phyloP scores from a whole-genome alignment of 176 grass and related monocot genomes.

The Cenchrus fungigraminus region DNA sequence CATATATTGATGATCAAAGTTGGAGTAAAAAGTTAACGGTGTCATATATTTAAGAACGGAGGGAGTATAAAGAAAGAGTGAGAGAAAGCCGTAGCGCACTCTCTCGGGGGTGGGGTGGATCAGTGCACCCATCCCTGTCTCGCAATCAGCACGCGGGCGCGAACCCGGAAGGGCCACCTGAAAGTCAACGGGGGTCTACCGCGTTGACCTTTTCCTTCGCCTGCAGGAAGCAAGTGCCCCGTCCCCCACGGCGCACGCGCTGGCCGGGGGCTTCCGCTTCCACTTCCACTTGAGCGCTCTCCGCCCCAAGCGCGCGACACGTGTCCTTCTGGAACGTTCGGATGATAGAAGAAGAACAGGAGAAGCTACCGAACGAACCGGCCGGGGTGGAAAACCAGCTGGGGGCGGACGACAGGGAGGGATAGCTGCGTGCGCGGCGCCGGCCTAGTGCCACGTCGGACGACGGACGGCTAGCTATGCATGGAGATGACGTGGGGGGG shows the following conservation, averaged over 20 bases:
- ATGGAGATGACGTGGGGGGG: not conserved
- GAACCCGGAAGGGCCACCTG: not conserved
- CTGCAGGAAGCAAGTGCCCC: no score
- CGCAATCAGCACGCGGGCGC: not conserved
- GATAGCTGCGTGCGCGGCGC: not conserved
- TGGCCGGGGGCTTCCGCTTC: no score
- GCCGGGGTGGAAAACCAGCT: not conserved
- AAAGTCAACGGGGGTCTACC: conserved; percentile 28
- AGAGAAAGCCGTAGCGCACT: not conserved
- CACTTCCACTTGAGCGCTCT: no score
- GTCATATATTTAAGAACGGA: no score
- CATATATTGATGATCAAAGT: no score
- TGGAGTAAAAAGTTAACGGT: no score
- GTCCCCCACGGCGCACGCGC: no score
- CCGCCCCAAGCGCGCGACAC: not conserved
- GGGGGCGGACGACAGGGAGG: not conserved
- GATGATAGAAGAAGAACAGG: no score
- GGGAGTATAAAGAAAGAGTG: no score
- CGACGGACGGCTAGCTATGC: no score
- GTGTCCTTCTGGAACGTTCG: conserved; percentile 35
- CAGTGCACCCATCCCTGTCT: not conserved
- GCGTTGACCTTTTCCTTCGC: conserved; percentile 11
- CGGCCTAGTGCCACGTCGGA: conserved; percentile 8
- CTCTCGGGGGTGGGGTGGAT: no score
- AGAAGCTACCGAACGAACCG: not conserved